Percentiles rank a stretch among this genome's conserved stretches.
Conservation (phyloP, 192 early-diverging fungal genomes). For the Entomortierella lignicola region DNA sequence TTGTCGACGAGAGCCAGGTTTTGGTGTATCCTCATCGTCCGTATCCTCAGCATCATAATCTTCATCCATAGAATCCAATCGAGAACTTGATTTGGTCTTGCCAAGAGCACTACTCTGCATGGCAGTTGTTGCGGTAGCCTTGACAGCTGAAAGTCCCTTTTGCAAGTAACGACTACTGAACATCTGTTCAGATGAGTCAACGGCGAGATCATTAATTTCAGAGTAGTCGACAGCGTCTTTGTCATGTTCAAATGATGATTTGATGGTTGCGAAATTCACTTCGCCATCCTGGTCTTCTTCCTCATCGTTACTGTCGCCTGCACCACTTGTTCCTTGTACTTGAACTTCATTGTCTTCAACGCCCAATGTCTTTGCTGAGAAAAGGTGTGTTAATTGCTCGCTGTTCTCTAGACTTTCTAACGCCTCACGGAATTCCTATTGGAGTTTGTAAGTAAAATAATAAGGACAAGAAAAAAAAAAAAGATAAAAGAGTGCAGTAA, state of each 20-base stretch:
- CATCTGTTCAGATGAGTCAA: conserved; percentile 66
- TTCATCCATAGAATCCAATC: conserved; percentile 69
- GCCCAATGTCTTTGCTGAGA: conserved; percentile 64
- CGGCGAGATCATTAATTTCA: conserved; percentile 82
- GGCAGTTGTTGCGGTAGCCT: conserved; percentile 32
- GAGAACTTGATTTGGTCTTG: conserved; percentile 35
- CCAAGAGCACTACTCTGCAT: conserved; percentile 32
- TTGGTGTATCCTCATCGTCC: conserved; percentile 22
- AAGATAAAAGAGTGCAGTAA: not conserved
- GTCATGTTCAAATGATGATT: conserved; percentile 63
- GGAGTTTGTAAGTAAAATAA: too few relatives aligned
- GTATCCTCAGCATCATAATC: conserved; percentile 54
- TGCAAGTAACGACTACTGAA: conserved; percentile 60
- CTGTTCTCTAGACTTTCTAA: conserved; percentile 62
- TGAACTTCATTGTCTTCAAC: conserved; percentile 60
- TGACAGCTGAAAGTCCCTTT: conserved; percentile 53
- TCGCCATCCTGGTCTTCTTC: conserved; percentile 55
- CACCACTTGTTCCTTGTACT: conserved; percentile 49
- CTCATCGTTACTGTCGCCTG: conserved; percentile 57
- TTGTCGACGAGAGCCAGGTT: not conserved
- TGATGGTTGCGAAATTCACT: conserved; percentile 44
- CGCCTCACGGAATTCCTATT: conserved; percentile 66
- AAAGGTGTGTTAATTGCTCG: conserved; percentile 62
- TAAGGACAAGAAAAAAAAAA: too few relatives aligned
- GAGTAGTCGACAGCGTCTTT: conserved; percentile 87